A percentile compares a stretch with the other conserved stretches of the same genome.
phyloP scores from a whole-genome alignment of 805 yeast genomes.

The Teunomyces cretensis region DNA sequence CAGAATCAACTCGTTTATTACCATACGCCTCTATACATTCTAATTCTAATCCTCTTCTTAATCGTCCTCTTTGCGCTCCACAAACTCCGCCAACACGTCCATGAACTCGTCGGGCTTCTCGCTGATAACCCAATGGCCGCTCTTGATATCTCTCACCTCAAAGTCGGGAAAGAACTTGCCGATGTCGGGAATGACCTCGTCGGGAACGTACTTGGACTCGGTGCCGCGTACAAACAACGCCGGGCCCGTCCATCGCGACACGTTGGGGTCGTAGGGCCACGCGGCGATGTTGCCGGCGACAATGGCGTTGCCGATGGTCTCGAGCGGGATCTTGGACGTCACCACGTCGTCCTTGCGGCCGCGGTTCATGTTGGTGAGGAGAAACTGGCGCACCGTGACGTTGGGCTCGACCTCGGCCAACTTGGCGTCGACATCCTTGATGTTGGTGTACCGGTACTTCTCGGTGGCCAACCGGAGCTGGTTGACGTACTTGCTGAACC shows the following conservation, averaged over 20 bases:
- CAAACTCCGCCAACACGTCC: constrained; percentile 58
- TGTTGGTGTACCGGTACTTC: constrained; percentile 41
- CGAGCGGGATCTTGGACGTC: constrained; percentile 67
- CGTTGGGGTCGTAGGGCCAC: constrained; percentile 68
- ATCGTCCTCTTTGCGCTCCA: constrained; percentile 47
- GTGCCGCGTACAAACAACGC: constrained; percentile 79
- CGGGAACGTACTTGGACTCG: constrained; percentile 74
- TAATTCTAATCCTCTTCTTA: background rate
- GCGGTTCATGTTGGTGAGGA: constrained; percentile 65
- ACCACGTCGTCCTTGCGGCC: constrained; percentile 40
- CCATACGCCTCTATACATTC: too few relatives aligned
- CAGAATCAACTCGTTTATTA: too few relatives aligned
- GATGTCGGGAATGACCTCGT: constrained; percentile 71
- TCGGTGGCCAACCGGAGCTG: constrained; percentile 61
- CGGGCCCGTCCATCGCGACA: constrained; percentile 65
- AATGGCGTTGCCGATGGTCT: constrained; percentile 62
- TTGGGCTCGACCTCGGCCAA: constrained; percentile 63
- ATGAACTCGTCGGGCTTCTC: constrained; percentile 83
- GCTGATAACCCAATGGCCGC: constrained; percentile 92
- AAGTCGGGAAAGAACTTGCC: constrained; percentile 79
- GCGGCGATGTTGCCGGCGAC: constrained; percentile 66
- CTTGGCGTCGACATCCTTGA: constrained; percentile 66
- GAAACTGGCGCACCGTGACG: constrained; percentile 67
- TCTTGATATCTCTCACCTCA: constrained; percentile 68
- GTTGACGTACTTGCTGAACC: constrained; percentile 66